Conservation (phyloP, 305 asterid species). For the Ajuga reptans region DNA sequence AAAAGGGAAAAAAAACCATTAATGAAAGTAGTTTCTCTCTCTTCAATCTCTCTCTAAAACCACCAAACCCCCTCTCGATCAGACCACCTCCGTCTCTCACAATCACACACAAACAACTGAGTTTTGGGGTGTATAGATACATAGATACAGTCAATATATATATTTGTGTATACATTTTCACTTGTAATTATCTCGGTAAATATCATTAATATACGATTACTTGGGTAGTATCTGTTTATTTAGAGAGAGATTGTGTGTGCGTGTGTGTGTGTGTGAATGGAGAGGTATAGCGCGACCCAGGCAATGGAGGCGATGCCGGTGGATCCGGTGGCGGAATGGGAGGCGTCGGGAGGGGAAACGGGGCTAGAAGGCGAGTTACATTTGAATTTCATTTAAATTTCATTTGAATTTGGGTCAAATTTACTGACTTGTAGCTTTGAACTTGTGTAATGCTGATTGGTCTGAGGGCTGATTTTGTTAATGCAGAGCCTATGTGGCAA, state of each 20-base stretch:
- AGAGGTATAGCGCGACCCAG: slow-evolving; percentile 60
- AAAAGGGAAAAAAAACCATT: slow-evolving; percentile 9
- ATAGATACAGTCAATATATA: neutral
- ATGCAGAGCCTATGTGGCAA: slow-evolving; percentile 84
- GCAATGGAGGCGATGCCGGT: slow-evolving; percentile 51
- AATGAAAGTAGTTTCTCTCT: slow-evolving; percentile 16
- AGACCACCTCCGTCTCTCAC: slow-evolving; percentile 26
- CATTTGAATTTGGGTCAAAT: slow-evolving; percentile 33
- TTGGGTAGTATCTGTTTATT: slow-evolving; percentile 1
- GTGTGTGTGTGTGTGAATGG: slow-evolving; percentile 34
- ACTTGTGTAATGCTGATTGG: slow-evolving; percentile 35
- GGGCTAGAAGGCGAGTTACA: slow-evolving; percentile 73
- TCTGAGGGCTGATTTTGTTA: slow-evolving; percentile 31
- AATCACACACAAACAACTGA: slow-evolving; percentile 22
- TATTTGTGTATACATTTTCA: neutral
- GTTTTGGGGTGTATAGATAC: slow-evolving; percentile 4
- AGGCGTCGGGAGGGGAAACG: slow-evolving; percentile 58
- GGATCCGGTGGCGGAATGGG: slow-evolving; percentile 84
- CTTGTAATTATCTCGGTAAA: slow-evolving; percentile 11
- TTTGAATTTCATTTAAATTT: slow-evolving; percentile 47
- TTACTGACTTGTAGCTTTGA: slow-evolving; percentile 16
- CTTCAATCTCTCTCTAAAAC: slow-evolving; percentile 34
- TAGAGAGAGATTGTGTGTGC: neutral
- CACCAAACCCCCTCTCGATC: slow-evolving; percentile 38
- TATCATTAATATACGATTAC: slow-evolving; percentile 10